Evolutionary conservation across 208 protist species (phyloP), one percentile per base, ranked within the genome.

Genomic region (Acanthamoeba healyi): DNA sequence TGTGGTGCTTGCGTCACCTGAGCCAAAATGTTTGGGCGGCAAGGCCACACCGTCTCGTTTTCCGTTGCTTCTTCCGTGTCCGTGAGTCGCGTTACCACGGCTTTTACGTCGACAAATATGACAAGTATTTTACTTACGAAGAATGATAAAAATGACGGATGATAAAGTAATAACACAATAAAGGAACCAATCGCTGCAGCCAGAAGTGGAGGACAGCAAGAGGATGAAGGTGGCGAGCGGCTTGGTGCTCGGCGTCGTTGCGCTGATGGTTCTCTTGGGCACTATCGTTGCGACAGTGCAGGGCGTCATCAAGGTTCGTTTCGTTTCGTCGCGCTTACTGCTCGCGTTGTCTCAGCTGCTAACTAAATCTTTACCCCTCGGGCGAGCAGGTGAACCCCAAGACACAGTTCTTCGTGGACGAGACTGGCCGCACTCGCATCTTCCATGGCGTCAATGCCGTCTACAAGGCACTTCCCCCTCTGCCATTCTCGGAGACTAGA

Each of bases 401-500:
- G 17, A 95, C 67, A 36, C 89, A 95, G 44, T 38, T 94, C 14
- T 93, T 96, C 17, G 58, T 96, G 4, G 96, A 97, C 90, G 72
- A 95, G 36, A 87, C 36, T 51, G 63, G 91, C 5, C 58, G 95
- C 56, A 88, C 74, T 10, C 70, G 89, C 74, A 24, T 97, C 54
- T 97, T 96, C 49, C 96, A 95, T 46, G 96, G 96, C 29, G 72
- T 97, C 1, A 97, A 97, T 72, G 94, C 63, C 14, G 96, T 97
- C 14, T 96, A 96, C 81, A 96, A 96, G 77, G 84, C 61, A 63
- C 3, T 15, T 0, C 84, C 84, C 9, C 38, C 29, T 6, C 1
- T 0, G 0, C 44, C 0, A n/a, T 22, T 32, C n/a, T n/a, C n/a
- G n/a, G n/a, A n/a, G n/a, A n/a, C n/a, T n/a, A n/a, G n/a, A n/a